These are phyloP conservation scores for Xerocomellus amylosporus DNA, from an alignment of 768 basidiomycete genomes.

Conservation along the genomic window DNA sequence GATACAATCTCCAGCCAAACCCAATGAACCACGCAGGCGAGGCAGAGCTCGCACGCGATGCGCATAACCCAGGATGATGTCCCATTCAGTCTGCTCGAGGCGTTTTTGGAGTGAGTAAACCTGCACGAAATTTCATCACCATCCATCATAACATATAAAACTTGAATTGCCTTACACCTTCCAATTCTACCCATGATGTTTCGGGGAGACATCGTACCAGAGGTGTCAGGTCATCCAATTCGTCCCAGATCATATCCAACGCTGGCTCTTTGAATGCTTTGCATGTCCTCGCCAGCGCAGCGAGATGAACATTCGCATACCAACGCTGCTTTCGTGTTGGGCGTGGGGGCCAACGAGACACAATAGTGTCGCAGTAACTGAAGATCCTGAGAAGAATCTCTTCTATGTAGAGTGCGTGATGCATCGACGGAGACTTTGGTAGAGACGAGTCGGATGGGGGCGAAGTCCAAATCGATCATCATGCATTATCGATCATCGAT, in stretches of 20 bases:
- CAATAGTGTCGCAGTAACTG: neutral
- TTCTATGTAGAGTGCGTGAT: constrained; percentile 3
- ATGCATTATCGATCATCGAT: too few relatives aligned
- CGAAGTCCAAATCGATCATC: neutral
- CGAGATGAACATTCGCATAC: constrained; percentile 2
- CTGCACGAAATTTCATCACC: neutral
- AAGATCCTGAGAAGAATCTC: constrained; percentile 16
- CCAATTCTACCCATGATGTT: neutral
- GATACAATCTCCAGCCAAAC: neutral
- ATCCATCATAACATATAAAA: neutral
- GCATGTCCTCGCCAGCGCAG: constrained; percentile 8
- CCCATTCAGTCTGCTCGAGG: constrained; percentile 6
- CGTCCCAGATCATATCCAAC: constrained; percentile 9
- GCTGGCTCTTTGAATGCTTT: constrained; percentile 13
- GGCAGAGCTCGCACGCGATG: constrained; percentile 6
- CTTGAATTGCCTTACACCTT: constrained; percentile 2
- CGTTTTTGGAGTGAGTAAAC: neutral
- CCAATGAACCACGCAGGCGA: neutral
- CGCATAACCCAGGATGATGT: constrained; percentile 8
- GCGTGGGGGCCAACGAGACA: neutral
- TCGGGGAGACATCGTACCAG: constrained; percentile 10
- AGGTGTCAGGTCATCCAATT: constrained; percentile 10
- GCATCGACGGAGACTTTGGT: neutral
- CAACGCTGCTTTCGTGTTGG: neutral
- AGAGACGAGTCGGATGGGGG: too few relatives aligned